phyloP scores from a whole-genome alignment of 2,329 filamentous ascomycete genomes.

The Cordyceps farinosa region DNA sequence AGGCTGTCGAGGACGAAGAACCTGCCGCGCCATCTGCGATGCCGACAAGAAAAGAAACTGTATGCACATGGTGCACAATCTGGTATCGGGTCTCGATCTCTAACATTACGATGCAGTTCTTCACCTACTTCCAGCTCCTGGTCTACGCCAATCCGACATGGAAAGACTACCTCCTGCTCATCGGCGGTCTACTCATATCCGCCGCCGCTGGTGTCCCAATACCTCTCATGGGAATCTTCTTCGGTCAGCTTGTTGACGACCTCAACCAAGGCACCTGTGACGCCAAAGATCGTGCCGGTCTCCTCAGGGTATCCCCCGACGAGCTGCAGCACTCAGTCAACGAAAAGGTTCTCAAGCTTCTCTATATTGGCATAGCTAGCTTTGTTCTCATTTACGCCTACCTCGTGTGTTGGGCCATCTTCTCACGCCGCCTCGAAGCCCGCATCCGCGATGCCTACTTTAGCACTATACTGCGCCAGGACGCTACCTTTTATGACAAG shows the following conservation, averaged over 20 bases:
- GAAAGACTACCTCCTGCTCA: slow-evolving; percentile 41
- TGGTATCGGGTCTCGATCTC: not conserved
- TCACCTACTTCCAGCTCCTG: slow-evolving; percentile 43
- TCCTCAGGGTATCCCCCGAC: slow-evolving; percentile 19
- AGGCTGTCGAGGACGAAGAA: not conserved
- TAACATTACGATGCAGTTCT: slow-evolving; percentile 25
- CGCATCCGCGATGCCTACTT: slow-evolving; percentile 61
- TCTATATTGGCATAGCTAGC: slow-evolving; percentile 61
- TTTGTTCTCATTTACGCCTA: slow-evolving; percentile 63
- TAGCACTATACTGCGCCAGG: slow-evolving; percentile 54
- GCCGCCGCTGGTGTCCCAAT: slow-evolving; percentile 60
- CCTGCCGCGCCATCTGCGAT: not conserved
- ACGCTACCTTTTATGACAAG: slow-evolving; percentile 61
- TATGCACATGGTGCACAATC: not conserved
- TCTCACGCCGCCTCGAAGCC: slow-evolving; percentile 60
- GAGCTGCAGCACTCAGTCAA: slow-evolving; percentile 45
- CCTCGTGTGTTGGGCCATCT: slow-evolving; percentile 60
- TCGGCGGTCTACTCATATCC: slow-evolving; percentile 41
- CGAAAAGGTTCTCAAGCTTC: slow-evolving; percentile 56
- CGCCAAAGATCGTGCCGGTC: slow-evolving; percentile 23
- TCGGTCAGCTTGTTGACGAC: slow-evolving; percentile 60
- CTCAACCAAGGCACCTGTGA: slow-evolving; percentile 56
- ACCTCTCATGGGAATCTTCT: slow-evolving; percentile 61
- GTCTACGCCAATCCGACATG: slow-evolving; percentile 43
- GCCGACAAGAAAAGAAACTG: slow-evolving; percentile 4